phyloP scores from a whole-genome alignment of 2,329 filamentous ascomycete species.

The Fusarium oligoseptatum region DNA sequence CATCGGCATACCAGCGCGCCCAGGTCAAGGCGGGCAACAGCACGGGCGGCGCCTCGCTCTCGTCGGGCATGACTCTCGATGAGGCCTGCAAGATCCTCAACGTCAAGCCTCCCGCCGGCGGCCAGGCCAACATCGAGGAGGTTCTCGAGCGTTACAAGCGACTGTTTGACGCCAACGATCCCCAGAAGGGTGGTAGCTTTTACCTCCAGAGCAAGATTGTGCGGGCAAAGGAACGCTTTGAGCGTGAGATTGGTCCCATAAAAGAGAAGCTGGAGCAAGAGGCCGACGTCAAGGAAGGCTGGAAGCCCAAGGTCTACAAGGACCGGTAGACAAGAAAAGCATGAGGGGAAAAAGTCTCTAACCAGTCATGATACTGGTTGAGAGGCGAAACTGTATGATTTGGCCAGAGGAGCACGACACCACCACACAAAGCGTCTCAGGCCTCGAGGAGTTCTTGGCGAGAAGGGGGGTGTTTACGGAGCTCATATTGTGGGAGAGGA shows the following conservation, averaged over 20 bases:
- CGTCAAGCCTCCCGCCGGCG: slow-evolving; percentile 83
- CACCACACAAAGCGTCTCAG: background rate
- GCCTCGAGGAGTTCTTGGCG: slow-evolving; percentile 27
- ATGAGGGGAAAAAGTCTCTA: background rate
- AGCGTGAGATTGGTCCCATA: slow-evolving; percentile 83
- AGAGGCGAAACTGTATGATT: slow-evolving; percentile 40
- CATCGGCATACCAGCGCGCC: slow-evolving; percentile 83
- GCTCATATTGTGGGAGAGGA: slow-evolving; percentile 21
- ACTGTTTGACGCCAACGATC: slow-evolving; percentile 94
- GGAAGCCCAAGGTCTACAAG: slow-evolving; percentile 96
- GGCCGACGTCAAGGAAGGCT: slow-evolving; percentile 85
- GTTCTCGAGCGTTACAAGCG: slow-evolving; percentile 92
- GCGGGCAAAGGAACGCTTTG: slow-evolving; percentile 90
- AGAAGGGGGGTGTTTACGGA: slow-evolving; percentile 27
- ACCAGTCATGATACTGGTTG: background rate
- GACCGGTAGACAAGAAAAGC: slow-evolving; percentile 68
- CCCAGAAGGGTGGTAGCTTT: slow-evolving; percentile 95
- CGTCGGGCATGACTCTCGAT: slow-evolving; percentile 87
- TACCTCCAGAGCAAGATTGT: slow-evolving; percentile 98
- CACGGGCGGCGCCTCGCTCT: slow-evolving; percentile 64
- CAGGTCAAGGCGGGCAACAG: slow-evolving; percentile 73
- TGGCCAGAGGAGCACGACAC: slow-evolving; percentile 6
- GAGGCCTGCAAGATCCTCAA: slow-evolving; percentile 98
- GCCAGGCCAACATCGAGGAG: slow-evolving; percentile 81
- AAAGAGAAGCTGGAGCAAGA: slow-evolving; percentile 80